Evolutionary conservation across 2,329 filamentous ascomycete species (phyloP).

Genomic region (Beauveria sp.): DNA sequence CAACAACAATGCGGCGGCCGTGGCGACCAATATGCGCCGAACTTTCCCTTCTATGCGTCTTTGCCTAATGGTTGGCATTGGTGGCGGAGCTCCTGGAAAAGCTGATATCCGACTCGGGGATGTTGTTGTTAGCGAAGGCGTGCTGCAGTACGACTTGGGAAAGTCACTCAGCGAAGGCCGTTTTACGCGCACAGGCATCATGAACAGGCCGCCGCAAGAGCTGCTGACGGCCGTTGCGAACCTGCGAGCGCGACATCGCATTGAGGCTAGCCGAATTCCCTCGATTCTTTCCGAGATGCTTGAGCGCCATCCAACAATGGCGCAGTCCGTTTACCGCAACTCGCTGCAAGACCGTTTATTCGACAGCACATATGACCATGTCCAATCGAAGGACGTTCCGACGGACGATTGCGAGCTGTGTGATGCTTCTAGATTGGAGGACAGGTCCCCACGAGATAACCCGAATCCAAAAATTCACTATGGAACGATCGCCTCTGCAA

Average conservation of each 20-base stretch:
- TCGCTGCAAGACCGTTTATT: neutral
- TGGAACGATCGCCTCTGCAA: slow-evolving; percentile 20
- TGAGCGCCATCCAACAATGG: neutral
- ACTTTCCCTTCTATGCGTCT: slow-evolving; percentile 12
- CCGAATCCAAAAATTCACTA: slow-evolving; percentile 16
- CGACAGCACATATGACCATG: neutral
- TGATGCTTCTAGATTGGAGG: neutral
- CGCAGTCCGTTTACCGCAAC: neutral
- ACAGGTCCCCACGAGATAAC: neutral
- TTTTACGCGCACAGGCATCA: slow-evolving; percentile 10
- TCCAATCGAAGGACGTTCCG: neutral
- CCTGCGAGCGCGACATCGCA: slow-evolving; percentile 11
- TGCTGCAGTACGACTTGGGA: slow-evolving; percentile 17
- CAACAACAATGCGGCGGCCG: slow-evolving; percentile 7
- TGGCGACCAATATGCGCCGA: slow-evolving; percentile 12
- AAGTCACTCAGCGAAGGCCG: slow-evolving; percentile 11
- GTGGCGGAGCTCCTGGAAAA: slow-evolving; percentile 18
- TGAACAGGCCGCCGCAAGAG: neutral
- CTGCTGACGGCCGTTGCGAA: slow-evolving; percentile 10
- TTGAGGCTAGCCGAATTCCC: neutral
- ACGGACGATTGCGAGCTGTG: neutral
- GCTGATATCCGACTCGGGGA: slow-evolving; percentile 16
- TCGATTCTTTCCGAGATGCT: neutral
- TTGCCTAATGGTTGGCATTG: slow-evolving; percentile 21
- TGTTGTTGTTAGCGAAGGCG: slow-evolving; percentile 15